Evolutionary conservation across 305 asterid genomes (phyloP).

Genomic region (Solanum hybrid): DNA sequence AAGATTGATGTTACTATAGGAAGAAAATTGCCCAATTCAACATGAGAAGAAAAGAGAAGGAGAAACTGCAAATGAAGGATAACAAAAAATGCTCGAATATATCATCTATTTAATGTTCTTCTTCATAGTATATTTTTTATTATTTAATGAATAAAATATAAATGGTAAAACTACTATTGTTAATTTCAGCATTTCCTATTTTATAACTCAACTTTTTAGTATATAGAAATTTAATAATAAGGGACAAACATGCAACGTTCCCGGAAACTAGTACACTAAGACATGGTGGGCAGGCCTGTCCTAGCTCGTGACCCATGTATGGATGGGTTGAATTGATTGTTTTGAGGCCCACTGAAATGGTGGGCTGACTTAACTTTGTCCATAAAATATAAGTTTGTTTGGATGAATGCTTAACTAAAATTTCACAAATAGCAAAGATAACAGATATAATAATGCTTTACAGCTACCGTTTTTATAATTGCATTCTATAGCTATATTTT

Average conservation of each 20-base stretch:
- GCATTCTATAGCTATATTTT: no score
- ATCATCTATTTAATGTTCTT: no score
- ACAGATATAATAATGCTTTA: no score
- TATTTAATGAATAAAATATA: no score
- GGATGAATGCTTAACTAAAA: not conserved
- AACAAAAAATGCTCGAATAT: no score
- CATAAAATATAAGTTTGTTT: not conserved
- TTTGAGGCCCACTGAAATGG: not conserved
- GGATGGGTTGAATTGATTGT: not conserved
- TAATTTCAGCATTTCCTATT: not conserved
- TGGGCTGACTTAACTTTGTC: not conserved
- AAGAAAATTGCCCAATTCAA: not conserved
- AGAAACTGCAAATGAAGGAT: not conserved
- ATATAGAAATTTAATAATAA: no score
- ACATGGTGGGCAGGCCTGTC: not conserved
- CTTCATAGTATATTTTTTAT: no score
- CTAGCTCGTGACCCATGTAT: not conserved
- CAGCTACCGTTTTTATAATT: rapidly evolving
- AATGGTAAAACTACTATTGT: no score
- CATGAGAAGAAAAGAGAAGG: not conserved
- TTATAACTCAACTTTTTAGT: not conserved
- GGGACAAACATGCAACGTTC: no score
- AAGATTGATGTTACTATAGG: not conserved
- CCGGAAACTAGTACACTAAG: no score
- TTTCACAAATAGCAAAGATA: not conserved